These are phyloP conservation scores for Microascus cirrosus DNA, from an alignment of 2,329 filamentous ascomycete genomes.

Conservation along the genomic window DNA sequence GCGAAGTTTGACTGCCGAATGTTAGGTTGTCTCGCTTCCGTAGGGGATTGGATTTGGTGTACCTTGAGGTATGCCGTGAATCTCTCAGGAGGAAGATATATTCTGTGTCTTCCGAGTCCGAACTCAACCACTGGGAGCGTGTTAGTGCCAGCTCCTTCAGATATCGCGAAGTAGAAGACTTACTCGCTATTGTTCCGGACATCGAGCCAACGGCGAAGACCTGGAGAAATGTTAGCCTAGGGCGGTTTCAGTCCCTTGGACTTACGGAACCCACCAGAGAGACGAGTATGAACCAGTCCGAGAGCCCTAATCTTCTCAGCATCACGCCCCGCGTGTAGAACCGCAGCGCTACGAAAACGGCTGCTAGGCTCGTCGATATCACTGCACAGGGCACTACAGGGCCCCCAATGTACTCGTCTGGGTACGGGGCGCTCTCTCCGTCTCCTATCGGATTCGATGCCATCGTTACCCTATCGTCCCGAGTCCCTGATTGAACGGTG, in stretches of 20 bases:
- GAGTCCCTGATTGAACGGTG: not conserved
- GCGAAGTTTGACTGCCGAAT: conserved; percentile 7
- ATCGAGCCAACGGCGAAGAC: conserved; percentile 6
- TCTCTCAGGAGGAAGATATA: not conserved
- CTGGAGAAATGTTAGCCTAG: not conserved
- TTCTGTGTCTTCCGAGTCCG: not conserved
- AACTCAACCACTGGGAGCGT: not conserved
- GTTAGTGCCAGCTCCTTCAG: not conserved
- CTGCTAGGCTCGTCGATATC: conserved; percentile 13
- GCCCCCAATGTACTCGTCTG: conserved; percentile 8
- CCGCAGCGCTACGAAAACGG: conserved; percentile 16
- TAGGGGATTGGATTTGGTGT: not conserved
- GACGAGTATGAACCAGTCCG: conserved; percentile 21
- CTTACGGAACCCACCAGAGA: conserved; percentile 10
- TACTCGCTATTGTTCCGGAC: conserved; percentile 7
- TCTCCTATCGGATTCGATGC: not conserved
- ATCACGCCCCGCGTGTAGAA: conserved; percentile 21
- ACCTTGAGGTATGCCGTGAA: conserved; percentile 6
- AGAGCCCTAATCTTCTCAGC: conserved; percentile 19
- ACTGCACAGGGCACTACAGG: conserved; percentile 10
- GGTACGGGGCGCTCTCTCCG: not conserved
- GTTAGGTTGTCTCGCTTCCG: not conserved
- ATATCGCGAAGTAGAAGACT: not conserved
- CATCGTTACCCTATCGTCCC: not conserved
- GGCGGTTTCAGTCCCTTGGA: not conserved